Conservation (phyloP, 1,284 basidiomycete genomes). For the Fomitopsis palustris region DNA sequence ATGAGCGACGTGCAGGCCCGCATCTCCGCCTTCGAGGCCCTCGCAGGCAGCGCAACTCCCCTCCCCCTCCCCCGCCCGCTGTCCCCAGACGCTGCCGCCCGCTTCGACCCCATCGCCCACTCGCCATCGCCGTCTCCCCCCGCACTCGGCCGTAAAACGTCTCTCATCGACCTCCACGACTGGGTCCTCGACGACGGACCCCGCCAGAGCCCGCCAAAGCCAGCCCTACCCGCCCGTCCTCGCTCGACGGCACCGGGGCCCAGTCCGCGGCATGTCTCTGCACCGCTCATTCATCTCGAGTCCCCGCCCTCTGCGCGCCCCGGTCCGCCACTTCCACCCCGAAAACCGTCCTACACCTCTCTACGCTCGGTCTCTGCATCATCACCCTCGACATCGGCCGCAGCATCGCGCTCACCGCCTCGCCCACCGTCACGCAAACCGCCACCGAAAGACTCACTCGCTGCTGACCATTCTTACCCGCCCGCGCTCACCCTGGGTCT, state of each 20-base stretch:
- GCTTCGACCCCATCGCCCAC: conserved; percentile 18
- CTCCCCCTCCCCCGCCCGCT: conserved; percentile 42
- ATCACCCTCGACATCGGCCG: conserved; percentile 30
- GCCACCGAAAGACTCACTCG: conserved; percentile 42
- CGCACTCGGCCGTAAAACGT: conserved; percentile 52
- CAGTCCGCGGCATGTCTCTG: conserved; percentile 20
- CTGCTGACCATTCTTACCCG: conserved; percentile 57
- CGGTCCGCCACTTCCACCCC: conserved; percentile 61
- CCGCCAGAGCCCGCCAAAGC: conserved; percentile 20
- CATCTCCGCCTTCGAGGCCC: conserved; percentile 53
- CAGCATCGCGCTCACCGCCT: conserved; percentile 7
- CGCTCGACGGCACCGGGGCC: conserved; percentile 1
- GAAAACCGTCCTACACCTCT: conserved; percentile 53
- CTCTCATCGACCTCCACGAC: conserved; percentile 69
- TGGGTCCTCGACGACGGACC: conserved; percentile 69
- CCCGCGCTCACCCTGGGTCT: conserved; percentile 36
- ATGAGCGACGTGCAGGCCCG: conserved; percentile 53
- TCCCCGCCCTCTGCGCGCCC: conserved; percentile 21
- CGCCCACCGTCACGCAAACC: conserved; percentile 19
- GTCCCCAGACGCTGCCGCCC: conserved; percentile 35
- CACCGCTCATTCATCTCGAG: conserved; percentile 57
- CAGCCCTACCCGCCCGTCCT: conserved; percentile 18
- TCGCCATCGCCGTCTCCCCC: conserved; percentile 54
- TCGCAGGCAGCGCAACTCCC: conserved; percentile 12
- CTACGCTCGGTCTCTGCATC: conserved; percentile 42